Evolutionary conservation across 768 basidiomycete species (phyloP).

Genomic region (Hysterangium stoloniferum): DNA sequence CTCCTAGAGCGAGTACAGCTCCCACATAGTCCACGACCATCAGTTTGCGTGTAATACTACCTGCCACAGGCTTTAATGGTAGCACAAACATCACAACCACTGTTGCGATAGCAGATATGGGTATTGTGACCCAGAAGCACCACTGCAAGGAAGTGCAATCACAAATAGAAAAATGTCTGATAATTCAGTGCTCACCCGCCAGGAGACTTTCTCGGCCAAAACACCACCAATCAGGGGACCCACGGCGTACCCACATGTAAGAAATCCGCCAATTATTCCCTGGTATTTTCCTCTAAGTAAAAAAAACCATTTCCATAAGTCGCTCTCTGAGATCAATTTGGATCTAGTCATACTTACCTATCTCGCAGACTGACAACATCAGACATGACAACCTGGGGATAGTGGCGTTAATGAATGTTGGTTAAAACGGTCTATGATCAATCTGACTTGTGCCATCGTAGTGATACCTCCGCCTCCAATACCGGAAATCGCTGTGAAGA

Average conservation of each 20-base stretch:
- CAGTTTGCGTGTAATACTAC: conserved; percentile 55
- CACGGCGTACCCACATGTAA: conserved; percentile 54
- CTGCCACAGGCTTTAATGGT: conserved; percentile 62
- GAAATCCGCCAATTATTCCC: conserved; percentile 57
- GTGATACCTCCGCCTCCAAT: conserved; percentile 66
- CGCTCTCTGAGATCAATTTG: background rate
- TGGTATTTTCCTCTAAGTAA: conserved; percentile 61
- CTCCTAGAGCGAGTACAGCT: conserved; percentile 46
- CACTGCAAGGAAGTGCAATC: conserved; percentile 35
- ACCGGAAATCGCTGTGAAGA: conserved; percentile 37
- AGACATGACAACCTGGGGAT: conserved; percentile 57
- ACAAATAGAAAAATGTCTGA: background rate
- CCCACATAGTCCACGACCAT: conserved; percentile 60
- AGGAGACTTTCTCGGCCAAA: conserved; percentile 51
- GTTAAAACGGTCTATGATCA: background rate
- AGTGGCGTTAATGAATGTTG: background rate
- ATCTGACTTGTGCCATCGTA: conserved; percentile 36
- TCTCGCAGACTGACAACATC: conserved; percentile 68
- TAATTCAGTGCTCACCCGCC: conserved; percentile 39
- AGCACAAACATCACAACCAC: conserved; percentile 52
- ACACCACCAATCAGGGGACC: conserved; percentile 66
- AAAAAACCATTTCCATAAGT: too few relatives aligned
- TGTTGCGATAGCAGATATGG: conserved; percentile 46
- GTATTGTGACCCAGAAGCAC: conserved; percentile 72
- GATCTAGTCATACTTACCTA: conserved; percentile 33